A percentile compares a stretch with the other conserved stretches of the same genome.
phyloP scores from a whole-genome alignment of 441 rosid species.

The Viola pubescens region DNA sequence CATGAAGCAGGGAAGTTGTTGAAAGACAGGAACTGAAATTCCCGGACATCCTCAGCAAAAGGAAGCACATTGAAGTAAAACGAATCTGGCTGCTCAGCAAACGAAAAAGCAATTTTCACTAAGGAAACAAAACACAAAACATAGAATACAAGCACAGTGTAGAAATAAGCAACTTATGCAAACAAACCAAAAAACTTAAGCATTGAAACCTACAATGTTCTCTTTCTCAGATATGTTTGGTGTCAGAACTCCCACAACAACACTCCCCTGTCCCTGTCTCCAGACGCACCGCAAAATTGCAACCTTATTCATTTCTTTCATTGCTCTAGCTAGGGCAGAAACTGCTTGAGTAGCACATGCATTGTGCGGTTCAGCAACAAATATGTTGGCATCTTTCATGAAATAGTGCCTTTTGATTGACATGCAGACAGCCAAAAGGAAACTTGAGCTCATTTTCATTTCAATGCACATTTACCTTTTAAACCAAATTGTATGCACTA shows the following conservation, averaged over 20 bases:
- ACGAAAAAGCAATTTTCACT: conserved; percentile 7
- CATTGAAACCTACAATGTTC: conserved; percentile 44
- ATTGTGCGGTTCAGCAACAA: conserved; percentile 80
- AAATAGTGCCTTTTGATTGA: conserved; percentile 61
- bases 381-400: conserved; percentile 82
- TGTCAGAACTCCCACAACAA: conserved; percentile 71
- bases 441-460: conserved; percentile 1
- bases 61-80: conserved; percentile 87
- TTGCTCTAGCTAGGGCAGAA: conserved; percentile 91
- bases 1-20: conserved; percentile 56
- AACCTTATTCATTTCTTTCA: conserved; percentile 69
- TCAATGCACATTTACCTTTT: conserved; percentile 5
- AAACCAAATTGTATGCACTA: conserved; percentile 3
- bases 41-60: conserved; percentile 85
- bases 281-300: conserved; percentile 92
- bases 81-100: conserved; percentile 65
- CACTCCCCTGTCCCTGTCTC: conserved; percentile 77
- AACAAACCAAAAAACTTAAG: conserved; percentile 6
- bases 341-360: conserved; percentile 49
- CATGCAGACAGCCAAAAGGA: conserved; percentile 14
- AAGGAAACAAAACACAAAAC: conserved; percentile 13
- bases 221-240: conserved; percentile 65
- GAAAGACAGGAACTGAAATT: conserved; percentile 84
- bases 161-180: conserved; percentile 10
- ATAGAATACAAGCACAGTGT: conserved; percentile 10